Evolutionary conservation across 257 asterid species (phyloP).

Genomic region (Phtheirospermum japonicum): DNA sequence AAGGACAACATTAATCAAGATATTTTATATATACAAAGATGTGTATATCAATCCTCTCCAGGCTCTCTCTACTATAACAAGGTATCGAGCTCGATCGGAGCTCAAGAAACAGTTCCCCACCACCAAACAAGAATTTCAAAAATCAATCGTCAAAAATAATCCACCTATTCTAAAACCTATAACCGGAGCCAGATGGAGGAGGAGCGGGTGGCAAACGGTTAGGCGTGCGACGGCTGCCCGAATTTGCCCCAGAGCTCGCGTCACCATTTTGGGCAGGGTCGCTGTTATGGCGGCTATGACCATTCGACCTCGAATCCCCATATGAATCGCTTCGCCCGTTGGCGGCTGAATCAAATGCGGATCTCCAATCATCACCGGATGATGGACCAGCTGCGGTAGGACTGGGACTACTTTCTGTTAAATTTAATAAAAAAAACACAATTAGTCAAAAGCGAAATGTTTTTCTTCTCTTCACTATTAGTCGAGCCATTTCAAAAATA

Average conservation of each 20-base stretch:
- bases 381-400: conserved; percentile 50
- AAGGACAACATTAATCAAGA: conserved; percentile 27
- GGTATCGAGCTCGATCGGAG: conserved; percentile 38
- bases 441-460: neutral
- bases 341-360: conserved; percentile 90
- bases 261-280: conserved; percentile 85
- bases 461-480: neutral
- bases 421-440: neutral
- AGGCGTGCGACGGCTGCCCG: conserved; percentile 86
- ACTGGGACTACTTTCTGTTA: conserved; percentile 74
- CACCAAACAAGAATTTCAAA: conserved; percentile 51
- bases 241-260: conserved; percentile 44
- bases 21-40: conserved; percentile 67
- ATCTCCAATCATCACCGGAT: conserved; percentile 94
- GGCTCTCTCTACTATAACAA: conserved; percentile 38
- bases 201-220: conserved; percentile 86
- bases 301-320: conserved; percentile 60
- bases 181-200: conserved; percentile 68
- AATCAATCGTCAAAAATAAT: conserved; percentile 31
- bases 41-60: conserved; percentile 28
- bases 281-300: conserved; percentile 66
- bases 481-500: neutral
- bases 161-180: conserved; percentile 52
- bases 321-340: conserved; percentile 56
- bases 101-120: conserved; percentile 37